Evolutionary conservation across 148 eudicot species (phyloP).

Genomic region (Agrostemma githago): DNA sequence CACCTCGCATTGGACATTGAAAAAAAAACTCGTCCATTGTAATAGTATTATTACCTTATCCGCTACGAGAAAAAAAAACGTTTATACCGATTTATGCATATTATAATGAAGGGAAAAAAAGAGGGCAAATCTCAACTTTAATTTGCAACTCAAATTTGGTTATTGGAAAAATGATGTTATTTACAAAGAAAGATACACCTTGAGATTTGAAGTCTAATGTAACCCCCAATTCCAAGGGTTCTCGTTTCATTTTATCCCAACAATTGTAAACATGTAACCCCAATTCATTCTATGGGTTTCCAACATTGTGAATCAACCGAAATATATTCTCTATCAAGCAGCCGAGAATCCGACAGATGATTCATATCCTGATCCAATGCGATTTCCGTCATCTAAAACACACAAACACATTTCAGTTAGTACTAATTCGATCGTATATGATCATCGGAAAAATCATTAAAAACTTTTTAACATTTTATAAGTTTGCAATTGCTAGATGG

Average conservation of each 20-base stretch:
- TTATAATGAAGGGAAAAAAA: not conserved
- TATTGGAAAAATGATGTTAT: slow-evolving; percentile 17
- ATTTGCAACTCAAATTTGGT: slow-evolving; percentile 13
- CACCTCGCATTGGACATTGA: not conserved
- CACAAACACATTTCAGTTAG: slow-evolving; percentile 10
- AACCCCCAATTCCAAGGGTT: not conserved
- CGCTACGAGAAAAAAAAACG: not conserved
- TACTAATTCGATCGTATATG: not conserved
- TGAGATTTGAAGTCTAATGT: slow-evolving; percentile 1
- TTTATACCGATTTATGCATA: not conserved
- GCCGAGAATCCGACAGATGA: slow-evolving; percentile 22
- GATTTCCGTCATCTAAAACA: slow-evolving; percentile 21
- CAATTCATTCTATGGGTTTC: not conserved
- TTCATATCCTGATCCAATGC: slow-evolving; percentile 17
- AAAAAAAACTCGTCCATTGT: not conserved
- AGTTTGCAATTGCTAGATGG: not conserved
- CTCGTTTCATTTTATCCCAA: not conserved
- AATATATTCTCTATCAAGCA: slow-evolving; percentile 9
- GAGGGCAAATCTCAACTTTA: slow-evolving; percentile 1
- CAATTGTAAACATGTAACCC: no score
- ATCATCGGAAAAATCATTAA: not conserved
- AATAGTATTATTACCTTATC: not conserved
- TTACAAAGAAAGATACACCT: slow-evolving; percentile 9
- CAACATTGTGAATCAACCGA: slow-evolving; percentile 3
- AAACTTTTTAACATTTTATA: not conserved